Base-by-base conservation (phyloP, 2,329 filamentous ascomycete species). In the Hypoxylon rubiginosum region DNA sequence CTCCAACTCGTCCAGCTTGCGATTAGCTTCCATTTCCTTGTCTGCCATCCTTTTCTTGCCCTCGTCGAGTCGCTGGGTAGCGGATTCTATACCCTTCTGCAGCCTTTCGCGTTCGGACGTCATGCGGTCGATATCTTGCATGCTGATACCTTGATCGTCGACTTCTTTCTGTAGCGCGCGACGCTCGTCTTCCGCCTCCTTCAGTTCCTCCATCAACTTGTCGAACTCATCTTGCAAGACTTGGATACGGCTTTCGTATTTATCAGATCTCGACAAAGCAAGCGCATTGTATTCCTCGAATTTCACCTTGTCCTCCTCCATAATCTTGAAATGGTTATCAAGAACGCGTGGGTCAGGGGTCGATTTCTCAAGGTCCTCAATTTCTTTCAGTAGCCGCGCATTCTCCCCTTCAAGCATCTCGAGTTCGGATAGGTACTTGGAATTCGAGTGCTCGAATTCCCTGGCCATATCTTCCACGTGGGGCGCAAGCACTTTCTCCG, bases 91-190 rank as follows among this genome's bases (percentile, higher is more conserved):
- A 45, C 91, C 92, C 73, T 91, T 94, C 70, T 97, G 93, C n/a
- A 99, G 86, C 50, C 96, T 90, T 75, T 99, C 96, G 57, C 94
- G 90, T 79, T 99, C 96, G 36, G 92, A 91, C 72, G 94, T 97
- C 95, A 99, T 97, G 79, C 96, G 93, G 85, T 99, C 96, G 76
- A 99, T 98, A 86, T 99, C 96, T 81, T 96, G 92, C 81, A 97
- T 97, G 74, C 94, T 97, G 77, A 99, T 94, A 2, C 96, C 96
- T 76, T 97, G 93, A 72, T 91, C 90, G 79, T 98, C 96, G 28
- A 99, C 94, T 30, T 92, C 90, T 64, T 91, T 90, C 78, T 98
- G 95, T 9, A 99, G 85, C 30, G 86, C 86, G 45, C 88, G 83
- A 67, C 93, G 89, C 78, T 99, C 96, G 15, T 92, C 90, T 70